Evolutionary conservation across 2,329 filamentous ascomycete species (phyloP).

Genomic region (Fusarium kyushuense): DNA sequence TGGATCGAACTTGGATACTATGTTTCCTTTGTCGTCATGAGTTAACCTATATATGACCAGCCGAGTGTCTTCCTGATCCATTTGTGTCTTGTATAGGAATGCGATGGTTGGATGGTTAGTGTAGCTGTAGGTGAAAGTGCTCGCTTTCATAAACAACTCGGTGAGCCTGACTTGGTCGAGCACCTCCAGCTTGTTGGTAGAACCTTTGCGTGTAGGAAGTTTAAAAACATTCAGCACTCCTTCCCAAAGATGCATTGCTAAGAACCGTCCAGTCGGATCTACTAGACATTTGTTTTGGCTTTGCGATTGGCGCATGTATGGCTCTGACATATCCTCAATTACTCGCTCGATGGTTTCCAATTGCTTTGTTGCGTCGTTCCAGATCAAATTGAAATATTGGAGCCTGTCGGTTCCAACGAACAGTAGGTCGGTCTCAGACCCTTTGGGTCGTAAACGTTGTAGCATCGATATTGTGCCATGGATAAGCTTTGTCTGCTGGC

Average conservation of each 20-base stretch:
- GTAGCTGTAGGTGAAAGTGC: conserved; percentile 68
- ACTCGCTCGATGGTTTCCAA: conserved; percentile 65
- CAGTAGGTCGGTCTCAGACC: conserved; percentile 82
- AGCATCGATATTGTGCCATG: conserved; percentile 91
- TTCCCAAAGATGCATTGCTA: conserved; percentile 71
- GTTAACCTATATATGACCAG: conserved; percentile 71
- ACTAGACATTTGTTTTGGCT: conserved; percentile 86
- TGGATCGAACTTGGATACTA: conserved; percentile 67
- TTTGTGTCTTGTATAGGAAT: conserved; percentile 67
- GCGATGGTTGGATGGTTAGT: conserved; percentile 70
- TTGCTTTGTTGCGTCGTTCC: conserved; percentile 71
- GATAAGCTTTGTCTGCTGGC: conserved; percentile 76
- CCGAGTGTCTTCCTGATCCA: conserved; percentile 65
- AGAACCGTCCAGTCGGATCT: conserved; percentile 77
- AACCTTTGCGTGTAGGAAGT: conserved; percentile 61
- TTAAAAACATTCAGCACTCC: conserved; percentile 68
- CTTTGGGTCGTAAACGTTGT: conserved; percentile 80
- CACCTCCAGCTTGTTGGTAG: conserved; percentile 58
- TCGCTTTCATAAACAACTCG: conserved; percentile 70
- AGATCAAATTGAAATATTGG: conserved; percentile 90
- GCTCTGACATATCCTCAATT: conserved; percentile 67
- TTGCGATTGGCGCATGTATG: conserved; percentile 79
- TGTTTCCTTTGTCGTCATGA: conserved; percentile 67
- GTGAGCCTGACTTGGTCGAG: conserved; percentile 69
- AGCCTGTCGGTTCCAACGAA: conserved; percentile 93